Conservation (phyloP, 208 protist species). For the Acanthamoeba triangularis region DNA sequence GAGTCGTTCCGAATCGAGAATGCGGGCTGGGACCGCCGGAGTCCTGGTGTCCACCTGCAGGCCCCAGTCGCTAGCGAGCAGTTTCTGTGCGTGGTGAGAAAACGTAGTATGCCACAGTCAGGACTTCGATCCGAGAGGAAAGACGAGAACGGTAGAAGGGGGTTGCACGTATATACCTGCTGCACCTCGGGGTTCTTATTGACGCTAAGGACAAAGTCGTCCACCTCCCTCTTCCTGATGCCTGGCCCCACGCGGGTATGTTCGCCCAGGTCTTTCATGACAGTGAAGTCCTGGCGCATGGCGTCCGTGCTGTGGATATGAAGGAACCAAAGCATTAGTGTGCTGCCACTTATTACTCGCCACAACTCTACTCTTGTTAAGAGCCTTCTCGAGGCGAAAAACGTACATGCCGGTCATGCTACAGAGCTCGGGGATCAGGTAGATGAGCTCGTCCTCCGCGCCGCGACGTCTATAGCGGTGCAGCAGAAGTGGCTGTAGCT, state of each 20-base stretch:
- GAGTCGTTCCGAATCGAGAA: neutral
- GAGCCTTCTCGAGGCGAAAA: neutral
- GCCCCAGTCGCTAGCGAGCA: neutral
- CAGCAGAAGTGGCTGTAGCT: neutral
- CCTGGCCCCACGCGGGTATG: neutral
- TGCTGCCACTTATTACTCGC: no score
- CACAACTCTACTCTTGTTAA: no score
- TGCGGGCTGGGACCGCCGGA: neutral
- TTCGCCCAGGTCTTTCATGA: constrained; percentile 20
- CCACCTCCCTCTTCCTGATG: constrained; percentile 1
- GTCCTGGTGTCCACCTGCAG: neutral
- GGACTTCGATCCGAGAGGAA: neutral
- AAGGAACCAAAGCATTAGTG: no score
- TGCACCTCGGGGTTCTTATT: neutral
- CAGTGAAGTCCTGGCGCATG: constrained; percentile 11
- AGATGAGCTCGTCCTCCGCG: constrained; percentile 71
- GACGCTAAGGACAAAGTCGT: neutral
- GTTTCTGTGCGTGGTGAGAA: neutral
- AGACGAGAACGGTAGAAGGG: neutral
- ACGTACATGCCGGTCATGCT: constrained; percentile 79
- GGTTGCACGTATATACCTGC: neutral
- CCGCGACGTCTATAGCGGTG: constrained; percentile 3
- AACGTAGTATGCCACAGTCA: neutral
- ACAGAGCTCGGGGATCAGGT: constrained; percentile 82
- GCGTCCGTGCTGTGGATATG: neutral